These are phyloP conservation scores for Penicillium flavigenum DNA, from an alignment of 495 filamentous ascomycete species.

Conservation along the genomic window DNA sequence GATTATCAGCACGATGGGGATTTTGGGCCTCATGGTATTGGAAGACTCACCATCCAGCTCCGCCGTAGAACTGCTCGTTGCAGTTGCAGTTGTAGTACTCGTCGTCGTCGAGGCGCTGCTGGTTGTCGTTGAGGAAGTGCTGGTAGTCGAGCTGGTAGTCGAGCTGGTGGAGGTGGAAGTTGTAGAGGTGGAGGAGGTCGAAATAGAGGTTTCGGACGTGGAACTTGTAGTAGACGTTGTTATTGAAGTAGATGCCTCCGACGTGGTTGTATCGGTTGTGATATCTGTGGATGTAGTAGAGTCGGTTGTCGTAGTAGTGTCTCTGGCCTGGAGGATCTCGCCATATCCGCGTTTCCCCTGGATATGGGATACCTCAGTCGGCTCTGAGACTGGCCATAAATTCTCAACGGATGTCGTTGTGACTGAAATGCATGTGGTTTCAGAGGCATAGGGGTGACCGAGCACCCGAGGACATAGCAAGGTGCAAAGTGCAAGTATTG, in stretches of 20 bases:
- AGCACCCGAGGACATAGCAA: not conserved
- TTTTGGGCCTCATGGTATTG: not conserved
- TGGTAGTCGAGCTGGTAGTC: not conserved
- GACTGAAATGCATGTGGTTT: not conserved
- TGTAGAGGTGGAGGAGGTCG: too few species aligned
- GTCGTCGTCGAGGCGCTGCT: constrained; percentile 13
- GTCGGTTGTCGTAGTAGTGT: constrained; percentile 17
- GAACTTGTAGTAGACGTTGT: not conserved
- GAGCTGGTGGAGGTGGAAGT: too few species aligned
- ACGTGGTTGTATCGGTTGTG: constrained; percentile 4
- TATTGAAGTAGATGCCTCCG: constrained; percentile 7
- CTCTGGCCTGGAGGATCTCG: constrained; percentile 15
- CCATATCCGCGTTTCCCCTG: constrained; percentile 2
- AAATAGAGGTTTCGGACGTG: too few species aligned
- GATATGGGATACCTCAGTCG: not conserved
- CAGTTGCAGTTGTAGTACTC: constrained; percentile 15
- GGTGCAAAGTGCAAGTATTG: not conserved
- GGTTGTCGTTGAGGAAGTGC: not conserved
- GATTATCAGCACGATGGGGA: not conserved
- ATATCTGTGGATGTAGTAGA: constrained; percentile 12
- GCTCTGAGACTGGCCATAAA: not conserved
- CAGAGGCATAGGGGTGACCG: not conserved
- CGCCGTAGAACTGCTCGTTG: constrained; percentile 15
- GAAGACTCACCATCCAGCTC: not conserved
- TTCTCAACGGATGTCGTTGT: not conserved